Percentiles rank a stretch among this genome's conserved stretches.
These are phyloP conservation scores for Vigna radiata DNA, from an alignment of 306 rosid species.

Conservation along the genomic window DNA sequence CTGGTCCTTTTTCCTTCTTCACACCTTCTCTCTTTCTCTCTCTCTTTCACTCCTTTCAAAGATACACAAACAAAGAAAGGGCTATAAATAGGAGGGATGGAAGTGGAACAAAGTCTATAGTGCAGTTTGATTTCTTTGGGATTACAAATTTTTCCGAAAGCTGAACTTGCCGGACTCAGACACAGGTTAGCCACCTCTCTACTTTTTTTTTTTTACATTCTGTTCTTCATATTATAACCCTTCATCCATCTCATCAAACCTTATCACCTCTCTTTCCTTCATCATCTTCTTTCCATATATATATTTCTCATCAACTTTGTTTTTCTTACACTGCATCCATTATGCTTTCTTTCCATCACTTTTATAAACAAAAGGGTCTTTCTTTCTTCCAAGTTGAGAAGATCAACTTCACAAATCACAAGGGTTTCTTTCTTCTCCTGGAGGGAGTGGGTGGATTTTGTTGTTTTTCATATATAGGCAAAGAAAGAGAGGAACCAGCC, in stretches of 20 bases:
- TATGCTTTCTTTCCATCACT: constrained; percentile 26
- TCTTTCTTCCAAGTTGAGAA: neutral
- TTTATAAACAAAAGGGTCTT: neutral
- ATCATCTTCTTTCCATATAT: neutral
- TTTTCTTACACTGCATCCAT: too few relatives aligned
- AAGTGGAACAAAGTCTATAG: constrained; percentile 50
- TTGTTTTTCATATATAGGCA: constrained; percentile 11
- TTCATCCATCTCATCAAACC: neutral
- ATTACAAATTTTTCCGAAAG: constrained; percentile 65
- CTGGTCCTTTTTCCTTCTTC: constrained; percentile 35
- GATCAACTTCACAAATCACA: too few relatives aligned
- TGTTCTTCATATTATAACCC: constrained; percentile 7
- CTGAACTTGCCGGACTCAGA: constrained; percentile 60
- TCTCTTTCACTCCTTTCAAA: constrained; percentile 36
- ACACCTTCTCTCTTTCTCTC: constrained; percentile 35
- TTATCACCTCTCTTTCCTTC: neutral
- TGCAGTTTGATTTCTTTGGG: constrained; percentile 64
- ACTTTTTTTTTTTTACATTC: neutral
- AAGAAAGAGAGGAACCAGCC: constrained; percentile 7
- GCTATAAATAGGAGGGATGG: constrained; percentile 58
- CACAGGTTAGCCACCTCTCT: constrained; percentile 54
- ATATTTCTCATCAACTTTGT: neutral
- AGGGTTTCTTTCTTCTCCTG: constrained; percentile 10
- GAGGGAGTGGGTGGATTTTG: neutral
- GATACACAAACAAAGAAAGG: constrained; percentile 60